Percentiles rank a stretch among this genome's conserved stretches.
Conservation (phyloP, 768 basidiomycete genomes). For the Mycena kentingensis region DNA sequence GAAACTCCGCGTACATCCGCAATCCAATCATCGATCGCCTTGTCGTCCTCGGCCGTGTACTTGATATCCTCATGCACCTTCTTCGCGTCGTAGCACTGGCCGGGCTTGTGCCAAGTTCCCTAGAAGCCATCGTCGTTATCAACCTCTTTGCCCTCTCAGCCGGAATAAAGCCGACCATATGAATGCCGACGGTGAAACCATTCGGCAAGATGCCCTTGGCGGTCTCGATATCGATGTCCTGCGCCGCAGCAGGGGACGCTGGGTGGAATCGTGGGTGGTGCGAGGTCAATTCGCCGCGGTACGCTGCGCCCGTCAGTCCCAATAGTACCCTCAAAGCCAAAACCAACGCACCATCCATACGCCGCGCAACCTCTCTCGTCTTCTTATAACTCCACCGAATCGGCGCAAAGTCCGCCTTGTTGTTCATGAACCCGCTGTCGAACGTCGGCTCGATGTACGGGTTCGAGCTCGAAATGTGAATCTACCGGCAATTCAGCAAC, state of each 20-base stretch:
- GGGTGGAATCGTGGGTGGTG: slow-evolving; percentile 79
- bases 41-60: slow-evolving; percentile 68
- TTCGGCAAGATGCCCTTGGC: slow-evolving; percentile 63
- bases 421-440: slow-evolving; percentile 78
- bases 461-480: slow-evolving; percentile 60
- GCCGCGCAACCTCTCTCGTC: slow-evolving; percentile 68
- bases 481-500: slow-evolving; percentile 37
- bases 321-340: not conserved
- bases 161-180: too few relatives aligned
- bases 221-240: slow-evolving; percentile 69
- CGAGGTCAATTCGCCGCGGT: slow-evolving; percentile 70
- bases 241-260: slow-evolving; percentile 56
- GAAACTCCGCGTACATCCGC: too few relatives aligned
- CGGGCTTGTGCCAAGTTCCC: slow-evolving; percentile 62
- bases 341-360: slow-evolving; percentile 59
- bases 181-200: slow-evolving; percentile 66
- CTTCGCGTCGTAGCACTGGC: slow-evolving; percentile 51
- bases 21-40: slow-evolving; percentile 64
- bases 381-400: slow-evolving; percentile 80
- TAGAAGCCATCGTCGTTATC: not conserved
- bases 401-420: slow-evolving; percentile 76
- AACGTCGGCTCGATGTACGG: slow-evolving; percentile 67
- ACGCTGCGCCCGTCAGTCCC: slow-evolving; percentile 44
- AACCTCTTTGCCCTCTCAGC: slow-evolving; percentile 21
- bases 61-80: slow-evolving; percentile 67